These are phyloP conservation scores for Fusarium pseudoanthophilum DNA, from an alignment of 2,329 filamentous ascomycete species.

Conservation along the genomic window DNA sequence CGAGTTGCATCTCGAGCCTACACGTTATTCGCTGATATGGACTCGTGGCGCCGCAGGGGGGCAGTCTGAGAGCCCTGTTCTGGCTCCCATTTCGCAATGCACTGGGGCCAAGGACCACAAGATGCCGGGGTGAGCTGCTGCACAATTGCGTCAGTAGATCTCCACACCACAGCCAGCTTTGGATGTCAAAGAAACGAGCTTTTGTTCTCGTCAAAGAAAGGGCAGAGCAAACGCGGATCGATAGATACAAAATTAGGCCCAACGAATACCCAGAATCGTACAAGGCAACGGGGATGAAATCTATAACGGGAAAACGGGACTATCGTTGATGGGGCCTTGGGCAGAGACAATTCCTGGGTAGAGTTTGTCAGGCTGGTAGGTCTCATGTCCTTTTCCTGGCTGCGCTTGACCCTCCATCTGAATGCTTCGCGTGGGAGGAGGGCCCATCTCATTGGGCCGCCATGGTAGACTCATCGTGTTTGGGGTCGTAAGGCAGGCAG, in stretches of 20 bases:
- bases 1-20: constrained; percentile 5
- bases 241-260: constrained; percentile 11
- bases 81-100: constrained; percentile 27
- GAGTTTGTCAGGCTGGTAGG: constrained; percentile 36
- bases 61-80: constrained; percentile 31
- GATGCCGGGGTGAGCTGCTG: constrained; percentile 38
- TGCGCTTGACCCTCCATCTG: constrained; percentile 43
- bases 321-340: constrained; percentile 24
- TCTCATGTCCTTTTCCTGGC: constrained; percentile 42
- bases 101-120: constrained; percentile 28
- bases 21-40: constrained; percentile 29
- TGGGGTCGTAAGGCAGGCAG: constrained; percentile 32
- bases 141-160: constrained; percentile 45
- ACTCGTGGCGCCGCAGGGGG: constrained; percentile 31
- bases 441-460: constrained; percentile 41
- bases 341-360: constrained; percentile 25
- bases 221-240: neutral
- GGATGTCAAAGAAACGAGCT: constrained; percentile 28
- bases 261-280: constrained; percentile 7
- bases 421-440: constrained; percentile 41
- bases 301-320: constrained; percentile 4
- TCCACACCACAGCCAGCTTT: constrained; percentile 37
- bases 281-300: constrained; percentile 4
- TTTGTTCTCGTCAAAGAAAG: constrained; percentile 17
- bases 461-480: constrained; percentile 34